Evolutionary conservation across 1,139 yeast genomes (phyloP).

Genomic region (Hanseniaspora gamundiae): DNA sequence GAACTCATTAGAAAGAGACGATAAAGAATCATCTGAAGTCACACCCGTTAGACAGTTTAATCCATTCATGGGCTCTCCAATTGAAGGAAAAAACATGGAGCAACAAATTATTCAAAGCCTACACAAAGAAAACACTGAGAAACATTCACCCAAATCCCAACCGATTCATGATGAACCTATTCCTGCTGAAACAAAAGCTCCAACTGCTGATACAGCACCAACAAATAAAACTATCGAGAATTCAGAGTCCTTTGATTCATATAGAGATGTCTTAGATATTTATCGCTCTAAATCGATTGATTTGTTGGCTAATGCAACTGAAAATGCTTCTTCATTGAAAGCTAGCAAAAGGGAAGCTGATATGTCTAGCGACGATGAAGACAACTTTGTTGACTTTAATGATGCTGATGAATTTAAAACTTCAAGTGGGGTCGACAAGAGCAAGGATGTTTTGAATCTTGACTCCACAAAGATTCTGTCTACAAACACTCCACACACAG

Average conservation of each 20-base stretch:
- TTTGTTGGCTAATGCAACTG: not conserved
- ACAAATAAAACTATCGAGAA: no score
- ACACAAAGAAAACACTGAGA: not conserved
- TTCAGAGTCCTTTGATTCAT: not conserved
- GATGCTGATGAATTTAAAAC: not conserved
- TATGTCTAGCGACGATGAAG: slow-evolving; percentile 8
- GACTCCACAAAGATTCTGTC: slow-evolving; percentile 9
- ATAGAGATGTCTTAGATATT: not conserved
- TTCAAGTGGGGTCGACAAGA: slow-evolving; percentile 1
- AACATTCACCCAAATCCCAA: not conserved
- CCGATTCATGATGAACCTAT: not conserved
- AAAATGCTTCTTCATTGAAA: not conserved
- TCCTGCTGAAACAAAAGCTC: not conserved
- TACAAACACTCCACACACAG: not conserved
- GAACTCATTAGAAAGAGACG: not conserved
- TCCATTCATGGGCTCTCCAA: slow-evolving; percentile 5
- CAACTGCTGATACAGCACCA: not conserved
- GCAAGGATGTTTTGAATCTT: not conserved
- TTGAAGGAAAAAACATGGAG: slow-evolving; percentile 1
- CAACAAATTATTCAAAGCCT: not conserved
- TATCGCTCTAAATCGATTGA: not conserved
- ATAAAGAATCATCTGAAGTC: not conserved
- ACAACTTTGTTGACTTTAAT: not conserved
- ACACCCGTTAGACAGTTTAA: slow-evolving; percentile 4
- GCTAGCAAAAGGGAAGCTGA: not conserved